Base-by-base conservation (phyloP, 306 rosid genomes). In the Quercus dentata region DNA sequence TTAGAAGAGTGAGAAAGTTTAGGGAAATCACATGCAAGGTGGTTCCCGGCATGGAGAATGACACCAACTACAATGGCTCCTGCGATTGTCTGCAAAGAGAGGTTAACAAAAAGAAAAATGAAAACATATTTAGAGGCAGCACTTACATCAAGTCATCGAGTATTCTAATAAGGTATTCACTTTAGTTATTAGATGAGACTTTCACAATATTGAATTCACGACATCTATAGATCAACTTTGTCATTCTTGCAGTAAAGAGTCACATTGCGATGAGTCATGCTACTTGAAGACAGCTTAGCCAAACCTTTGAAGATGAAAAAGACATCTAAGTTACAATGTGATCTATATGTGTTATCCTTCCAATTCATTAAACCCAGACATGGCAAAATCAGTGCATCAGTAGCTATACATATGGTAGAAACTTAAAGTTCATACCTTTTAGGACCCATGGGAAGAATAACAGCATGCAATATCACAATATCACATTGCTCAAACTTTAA, bases 21-120 rank as follows among this genome's bases (percentile, higher is more conserved):
- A 27, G 97, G 98, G 87, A 96, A 96, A 83, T 96, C 98, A 83
- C 99, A 96, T 23, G 98, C 98, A 73, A 96, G 91, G 79, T 96
- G 99, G 85, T 90, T 84, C 64, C 99, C 99, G 1, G 17, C 98
- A 76, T 93, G 99, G 77, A 96, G 93, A 84, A 96, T 86, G 78
- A 93, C 65, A 79, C 97, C 99, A 72, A 93, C 78, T 70, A 91
- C 93, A 72, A 96, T 93, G 82, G 98, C 98, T 70, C 87, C 94
- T 28, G 99, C 97, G 49, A 96, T 89, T 9, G 91, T 86, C 99
- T 96, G 88, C 75, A 79, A 5, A 46, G 13, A 3, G 15, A 28
- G 15, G 15, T 52, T 33, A 6, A 54, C 27, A 31, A 23, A 51
- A 78, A 76, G 55, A 19, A n/a, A 61, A 20, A 46, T 73, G 33